Evolutionary conservation across 305 asterid genomes (phyloP), one percentile per base, ranked within the genome.

Genomic region (Fraxinus dipetala): DNA sequence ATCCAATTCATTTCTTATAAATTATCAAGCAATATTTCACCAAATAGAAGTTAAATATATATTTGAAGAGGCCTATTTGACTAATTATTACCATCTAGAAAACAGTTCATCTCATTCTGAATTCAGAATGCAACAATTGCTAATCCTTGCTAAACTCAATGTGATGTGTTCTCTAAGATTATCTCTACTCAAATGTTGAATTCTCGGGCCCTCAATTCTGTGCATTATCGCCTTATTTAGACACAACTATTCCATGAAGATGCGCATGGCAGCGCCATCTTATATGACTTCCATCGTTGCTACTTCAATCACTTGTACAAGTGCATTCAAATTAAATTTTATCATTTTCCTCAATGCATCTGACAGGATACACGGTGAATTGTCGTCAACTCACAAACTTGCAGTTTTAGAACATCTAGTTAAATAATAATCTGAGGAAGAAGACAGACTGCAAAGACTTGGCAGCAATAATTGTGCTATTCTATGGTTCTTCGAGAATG

Each of bases 61-160:
- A 26, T 8, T 28, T 26, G 36, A 28, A 26, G 31, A 63, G 36
- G 2, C 20, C 9, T 10, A 28, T 67, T 65, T 65, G 22, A 65
- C 35, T 28, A 28, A 11, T 28, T 67, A 3, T 67, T 28, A 67
- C 36, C 74, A 67, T 67, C 74, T 28, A 67, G 35, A 11, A 11
- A 67, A 28, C 2, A 65, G 7, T 67, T 11, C 36, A 67, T 67
- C 32, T 67, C 72, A 28, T 67, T 26, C 36, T 28, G 36, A 67
- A 59, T 59, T 59, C 69, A 59, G 69, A 22, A 28, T 67, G 74
- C 74, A 67, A 67, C 36, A 67, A 67, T 67, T 67, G 74, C 74
- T 28, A 45, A 61, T 67, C 36, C 36, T 67, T 26, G n/a, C 0
- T 20, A 28, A 67, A 11, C 73, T 67, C 35, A 24, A 4, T 10